These are phyloP conservation scores for Eucalyptus erythrocorys DNA, from an alignment of 345 rosid genomes.

Conservation along the genomic window DNA sequence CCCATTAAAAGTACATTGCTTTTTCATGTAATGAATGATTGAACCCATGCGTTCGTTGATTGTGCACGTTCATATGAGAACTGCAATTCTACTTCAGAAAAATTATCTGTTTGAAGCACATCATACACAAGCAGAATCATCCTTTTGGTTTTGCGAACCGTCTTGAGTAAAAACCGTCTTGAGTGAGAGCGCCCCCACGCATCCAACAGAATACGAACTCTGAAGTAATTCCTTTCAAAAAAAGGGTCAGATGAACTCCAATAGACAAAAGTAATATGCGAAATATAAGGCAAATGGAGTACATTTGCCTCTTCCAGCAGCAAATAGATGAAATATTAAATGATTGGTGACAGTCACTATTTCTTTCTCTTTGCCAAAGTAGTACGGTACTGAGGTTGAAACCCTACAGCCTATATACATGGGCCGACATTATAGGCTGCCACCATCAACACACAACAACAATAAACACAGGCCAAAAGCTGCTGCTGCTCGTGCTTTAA, in stretches of 20 bases:
- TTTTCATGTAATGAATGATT: not conserved
- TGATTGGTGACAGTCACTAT: not conserved
- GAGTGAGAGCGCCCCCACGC: not conserved
- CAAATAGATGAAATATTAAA: not conserved
- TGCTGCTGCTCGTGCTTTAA: not conserved
- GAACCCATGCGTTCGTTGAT: not conserved
- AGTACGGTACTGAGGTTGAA: not conserved
- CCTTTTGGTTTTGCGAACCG: not conserved
- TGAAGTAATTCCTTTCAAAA: not conserved
- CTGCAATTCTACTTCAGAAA: not conserved
- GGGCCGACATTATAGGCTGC: not conserved
- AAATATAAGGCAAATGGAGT: not conserved
- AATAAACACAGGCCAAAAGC: not conserved
- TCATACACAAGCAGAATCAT: not conserved
- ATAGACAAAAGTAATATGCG: not conserved
- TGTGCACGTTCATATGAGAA: not conserved
- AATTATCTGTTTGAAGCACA: not conserved
- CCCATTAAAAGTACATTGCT: not conserved
- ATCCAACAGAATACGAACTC: not conserved
- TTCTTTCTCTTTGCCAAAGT: not conserved
- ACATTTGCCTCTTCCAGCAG: not conserved
- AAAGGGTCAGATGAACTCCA: not conserved
- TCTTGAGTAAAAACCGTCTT: constrained; percentile 1
- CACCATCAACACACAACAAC: not conserved
- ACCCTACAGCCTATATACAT: not conserved